Evolutionary conservation across 495 filamentous ascomycete genomes (phyloP).

Genomic region (Jackrogersella multiformis): DNA sequence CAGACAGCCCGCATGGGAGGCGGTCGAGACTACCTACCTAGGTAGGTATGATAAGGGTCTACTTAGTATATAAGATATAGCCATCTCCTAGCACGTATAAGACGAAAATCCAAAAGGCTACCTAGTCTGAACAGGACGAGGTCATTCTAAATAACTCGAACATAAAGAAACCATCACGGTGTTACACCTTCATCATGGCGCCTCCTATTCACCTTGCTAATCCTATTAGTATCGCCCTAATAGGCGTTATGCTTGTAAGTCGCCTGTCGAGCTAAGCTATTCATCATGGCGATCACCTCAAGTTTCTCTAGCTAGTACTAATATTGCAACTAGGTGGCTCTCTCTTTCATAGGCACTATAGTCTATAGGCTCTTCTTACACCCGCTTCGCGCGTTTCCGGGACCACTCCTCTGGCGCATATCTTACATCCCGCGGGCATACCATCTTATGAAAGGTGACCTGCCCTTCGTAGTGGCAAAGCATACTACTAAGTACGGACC

Average conservation of each 20-base stretch:
- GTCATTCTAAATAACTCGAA: background rate
- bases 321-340: conserved; percentile 12
- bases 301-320: background rate
- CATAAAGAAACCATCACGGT: background rate
- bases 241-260: conserved; percentile 22
- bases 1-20: no score
- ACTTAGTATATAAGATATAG: conserved; percentile 15
- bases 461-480: conserved; percentile 53
- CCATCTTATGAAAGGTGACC: conserved; percentile 46
- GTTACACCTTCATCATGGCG: conserved; percentile 20
- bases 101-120: background rate
- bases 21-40: no score
- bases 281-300: no score
- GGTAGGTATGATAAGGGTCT: background rate
- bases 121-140: background rate
- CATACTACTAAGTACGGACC: conserved; percentile 62
- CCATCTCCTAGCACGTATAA: background rate
- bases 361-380: conserved; percentile 62
- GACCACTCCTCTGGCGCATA: conserved; percentile 55
- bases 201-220: background rate
- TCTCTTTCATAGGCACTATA: conserved; percentile 27
- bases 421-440: conserved; percentile 48
- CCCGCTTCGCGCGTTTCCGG: conserved; percentile 60
- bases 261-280: background rate
- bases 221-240: background rate